A percentile compares a stretch with the other conserved stretches of the same genome.
Conservation (phyloP, 2,329 filamentous ascomycete genomes). For the Thermochaetoides dissita region DNA sequence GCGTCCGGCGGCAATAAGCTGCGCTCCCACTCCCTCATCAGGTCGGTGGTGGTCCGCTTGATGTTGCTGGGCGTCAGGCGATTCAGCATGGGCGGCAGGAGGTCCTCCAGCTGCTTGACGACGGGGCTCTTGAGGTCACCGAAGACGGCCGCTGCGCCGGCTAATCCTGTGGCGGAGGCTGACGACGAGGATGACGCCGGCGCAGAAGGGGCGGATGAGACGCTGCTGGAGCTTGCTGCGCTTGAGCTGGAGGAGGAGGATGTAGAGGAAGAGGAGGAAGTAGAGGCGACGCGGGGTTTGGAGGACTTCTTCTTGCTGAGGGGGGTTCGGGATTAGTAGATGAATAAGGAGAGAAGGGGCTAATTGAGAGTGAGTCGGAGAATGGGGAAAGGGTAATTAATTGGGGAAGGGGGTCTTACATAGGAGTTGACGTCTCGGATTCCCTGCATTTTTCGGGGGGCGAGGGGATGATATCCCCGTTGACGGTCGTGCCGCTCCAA, state of each 20-base stretch:
- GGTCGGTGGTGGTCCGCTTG: slow-evolving; percentile 65
- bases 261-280: slow-evolving; percentile 1
- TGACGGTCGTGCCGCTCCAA: slow-evolving; percentile 50
- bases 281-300: slow-evolving; percentile 2
- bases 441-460: slow-evolving; percentile 36
- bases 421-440: slow-evolving; percentile 26
- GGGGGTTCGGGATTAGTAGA: neutral
- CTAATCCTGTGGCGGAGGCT: slow-evolving; percentile 3
- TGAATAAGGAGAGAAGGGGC: neutral
- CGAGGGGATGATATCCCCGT: slow-evolving; percentile 29
- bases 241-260: neutral
- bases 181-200: neutral
- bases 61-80: slow-evolving; percentile 62
- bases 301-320: slow-evolving; percentile 19
- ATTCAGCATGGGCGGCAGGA: slow-evolving; percentile 57
- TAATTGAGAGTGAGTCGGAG: slow-evolving; percentile 9
- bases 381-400: slow-evolving; percentile 4
- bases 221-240: neutral
- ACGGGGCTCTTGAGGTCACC: slow-evolving; percentile 13
- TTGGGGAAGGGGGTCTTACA: slow-evolving; percentile 28
- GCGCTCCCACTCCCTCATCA: slow-evolving; percentile 88
- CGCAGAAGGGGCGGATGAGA: too few relatives aligned
- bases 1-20: slow-evolving; percentile 42
- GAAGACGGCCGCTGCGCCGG: slow-evolving; percentile 6
- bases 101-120: slow-evolving; percentile 35